Conservation (phyloP, 192 early-diverging fungal species). For the Linnemannia exigua region DNA sequence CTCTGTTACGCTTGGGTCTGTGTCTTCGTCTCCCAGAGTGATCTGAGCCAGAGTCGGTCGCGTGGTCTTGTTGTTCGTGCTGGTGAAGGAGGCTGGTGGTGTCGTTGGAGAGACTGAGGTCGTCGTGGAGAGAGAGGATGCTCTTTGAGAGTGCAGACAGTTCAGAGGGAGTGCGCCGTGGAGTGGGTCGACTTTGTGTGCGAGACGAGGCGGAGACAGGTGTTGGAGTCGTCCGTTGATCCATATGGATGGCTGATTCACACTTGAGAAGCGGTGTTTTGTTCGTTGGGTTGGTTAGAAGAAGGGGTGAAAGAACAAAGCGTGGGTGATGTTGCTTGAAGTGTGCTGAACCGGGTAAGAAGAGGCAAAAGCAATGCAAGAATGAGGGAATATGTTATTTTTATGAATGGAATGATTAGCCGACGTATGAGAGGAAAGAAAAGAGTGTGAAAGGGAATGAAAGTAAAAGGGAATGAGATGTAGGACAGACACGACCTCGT, state of each 20-base stretch:
- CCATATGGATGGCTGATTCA: neutral
- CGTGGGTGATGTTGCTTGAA: neutral
- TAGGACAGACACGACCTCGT: neutral
- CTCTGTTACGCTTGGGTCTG: slow-evolving; percentile 15
- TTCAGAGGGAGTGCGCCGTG: slow-evolving; percentile 20
- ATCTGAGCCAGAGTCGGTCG: slow-evolving; percentile 17
- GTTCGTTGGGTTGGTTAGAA: neutral
- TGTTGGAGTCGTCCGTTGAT: slow-evolving; percentile 6
- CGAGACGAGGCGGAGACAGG: neutral
- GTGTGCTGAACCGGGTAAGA: neutral
- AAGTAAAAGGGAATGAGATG: neutral
- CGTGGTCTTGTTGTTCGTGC: neutral
- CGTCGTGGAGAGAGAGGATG: slow-evolving; percentile 41
- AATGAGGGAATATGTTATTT: neutral
- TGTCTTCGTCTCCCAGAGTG: slow-evolving; percentile 9
- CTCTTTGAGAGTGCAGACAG: slow-evolving; percentile 45
- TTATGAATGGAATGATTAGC: too few relatives aligned
- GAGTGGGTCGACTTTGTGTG: slow-evolving; percentile 4
- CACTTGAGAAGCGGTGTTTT: neutral
- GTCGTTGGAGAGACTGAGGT: slow-evolving; percentile 16
- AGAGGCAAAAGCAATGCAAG: neutral
- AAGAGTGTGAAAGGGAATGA: neutral
- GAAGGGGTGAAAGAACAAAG: neutral
- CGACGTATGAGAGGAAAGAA: too few relatives aligned
- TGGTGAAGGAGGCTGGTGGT: neutral